phyloP scores from a whole-genome alignment of 2,329 filamentous ascomycete species.

The Fusarium liriodendri region DNA sequence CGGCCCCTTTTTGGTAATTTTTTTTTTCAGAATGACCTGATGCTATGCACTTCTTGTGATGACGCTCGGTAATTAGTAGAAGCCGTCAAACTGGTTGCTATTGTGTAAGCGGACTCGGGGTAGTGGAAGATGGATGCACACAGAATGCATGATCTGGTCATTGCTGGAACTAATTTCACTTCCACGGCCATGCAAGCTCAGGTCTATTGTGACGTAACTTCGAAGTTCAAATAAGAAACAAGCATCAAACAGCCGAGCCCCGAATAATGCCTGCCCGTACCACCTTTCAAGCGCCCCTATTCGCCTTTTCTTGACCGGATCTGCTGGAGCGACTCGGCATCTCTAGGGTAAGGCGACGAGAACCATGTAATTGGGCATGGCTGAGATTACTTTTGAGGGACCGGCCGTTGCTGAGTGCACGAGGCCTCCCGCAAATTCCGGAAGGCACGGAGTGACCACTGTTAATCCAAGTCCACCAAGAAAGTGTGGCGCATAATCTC shows the following conservation, averaged over 20 bases:
- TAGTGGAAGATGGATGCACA: neutral
- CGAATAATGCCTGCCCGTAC: neutral
- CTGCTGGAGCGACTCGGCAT: neutral
- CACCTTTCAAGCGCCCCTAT: neutral
- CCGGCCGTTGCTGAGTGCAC: slow-evolving; percentile 20
- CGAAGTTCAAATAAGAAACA: neutral
- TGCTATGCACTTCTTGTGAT: neutral
- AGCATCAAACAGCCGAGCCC: neutral
- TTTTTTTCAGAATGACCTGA: slow-evolving; percentile 21
- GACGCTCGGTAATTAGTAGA: neutral
- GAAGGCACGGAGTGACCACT: slow-evolving; percentile 25
- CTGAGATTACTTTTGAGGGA: slow-evolving; percentile 11
- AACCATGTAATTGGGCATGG: slow-evolving; percentile 8
- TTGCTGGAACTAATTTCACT: neutral
- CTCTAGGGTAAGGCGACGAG: slow-evolving; percentile 26
- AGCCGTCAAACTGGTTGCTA: neutral
- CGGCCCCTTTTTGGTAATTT: slow-evolving; percentile 19
- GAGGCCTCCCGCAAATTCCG: slow-evolving; percentile 29
- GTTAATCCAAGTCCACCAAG: neutral
- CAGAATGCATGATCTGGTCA: neutral
- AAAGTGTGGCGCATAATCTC: slow-evolving; percentile 7
- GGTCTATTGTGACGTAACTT: neutral
- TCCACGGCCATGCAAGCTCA: neutral
- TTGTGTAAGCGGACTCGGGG: neutral
- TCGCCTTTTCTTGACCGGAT: neutral